These are phyloP conservation scores for Cadophora sp. DNA, from an alignment of 2,329 filamentous ascomycete genomes.

Conservation along the genomic window DNA sequence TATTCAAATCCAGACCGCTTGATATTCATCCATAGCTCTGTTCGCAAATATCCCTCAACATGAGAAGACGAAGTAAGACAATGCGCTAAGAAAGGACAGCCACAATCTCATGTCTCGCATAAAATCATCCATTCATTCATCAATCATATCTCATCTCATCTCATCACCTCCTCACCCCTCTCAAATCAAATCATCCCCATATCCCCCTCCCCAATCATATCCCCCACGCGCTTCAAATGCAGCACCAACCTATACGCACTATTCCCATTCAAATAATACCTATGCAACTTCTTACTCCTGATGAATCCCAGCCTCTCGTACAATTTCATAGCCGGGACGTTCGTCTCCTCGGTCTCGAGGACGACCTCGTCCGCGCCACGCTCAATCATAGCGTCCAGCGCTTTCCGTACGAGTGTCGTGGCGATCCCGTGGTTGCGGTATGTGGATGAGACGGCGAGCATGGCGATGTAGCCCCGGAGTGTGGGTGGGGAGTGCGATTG, in stretches of 20 bases:
- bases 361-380: constrained; percentile 91
- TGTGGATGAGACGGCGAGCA: constrained; percentile 87
- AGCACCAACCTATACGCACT: constrained; percentile 90
- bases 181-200: neutral
- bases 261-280: constrained; percentile 96
- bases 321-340: constrained; percentile 85
- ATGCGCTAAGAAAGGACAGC: too few relatives aligned
- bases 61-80: too few relatives aligned
- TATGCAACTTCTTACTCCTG: constrained; percentile 88
- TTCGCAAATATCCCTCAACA: too few relatives aligned
- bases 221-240: constrained; percentile 48
- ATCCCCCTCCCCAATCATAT: constrained; percentile 38
- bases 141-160: neutral
- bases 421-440: constrained; percentile 88
- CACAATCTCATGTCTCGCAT: neutral
- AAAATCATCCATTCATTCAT: constrained; percentile 1
- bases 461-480: constrained; percentile 93
- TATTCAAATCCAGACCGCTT: too few relatives aligned
- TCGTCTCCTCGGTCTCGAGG: constrained; percentile 94
- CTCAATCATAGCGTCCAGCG: constrained; percentile 88
- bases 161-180: neutral
- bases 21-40: too few relatives aligned
- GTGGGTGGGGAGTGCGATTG: constrained; percentile 77
- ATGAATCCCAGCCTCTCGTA: constrained; percentile 94
- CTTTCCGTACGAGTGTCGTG: constrained; percentile 84